Percentiles rank a stretch among this genome's conserved stretches.
phyloP scores from a whole-genome alignment of 208 protist genomes.

The Porcisia deanei region DNA sequence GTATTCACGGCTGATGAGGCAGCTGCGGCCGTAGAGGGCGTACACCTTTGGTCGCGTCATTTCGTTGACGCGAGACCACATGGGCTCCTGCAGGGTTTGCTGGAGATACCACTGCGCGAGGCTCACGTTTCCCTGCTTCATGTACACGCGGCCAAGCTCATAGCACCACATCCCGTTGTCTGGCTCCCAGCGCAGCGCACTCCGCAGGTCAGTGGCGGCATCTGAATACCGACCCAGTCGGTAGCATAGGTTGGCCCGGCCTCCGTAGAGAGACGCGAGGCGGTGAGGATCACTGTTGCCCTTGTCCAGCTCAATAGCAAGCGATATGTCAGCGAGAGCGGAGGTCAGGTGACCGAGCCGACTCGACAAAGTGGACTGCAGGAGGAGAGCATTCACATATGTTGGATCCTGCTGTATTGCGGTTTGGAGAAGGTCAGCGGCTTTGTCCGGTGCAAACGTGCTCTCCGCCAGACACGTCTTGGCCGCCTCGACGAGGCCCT shows the following conservation, averaged over 20 bases:
- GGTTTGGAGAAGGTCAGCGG: conserved; percentile 39
- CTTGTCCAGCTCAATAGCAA: conserved; percentile 79
- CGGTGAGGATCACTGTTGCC: conserved; percentile 42
- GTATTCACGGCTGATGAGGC: conserved; percentile 41
- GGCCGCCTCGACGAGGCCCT: conserved; percentile 55
- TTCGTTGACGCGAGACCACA: conserved; percentile 41
- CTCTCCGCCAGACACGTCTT: conserved; percentile 42
- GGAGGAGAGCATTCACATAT: conserved; percentile 46
- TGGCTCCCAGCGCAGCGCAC: conserved; percentile 70
- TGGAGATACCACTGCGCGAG: conserved; percentile 55
- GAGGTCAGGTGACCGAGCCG: conserved; percentile 34
- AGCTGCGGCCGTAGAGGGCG: conserved; percentile 47
- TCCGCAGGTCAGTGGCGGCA: conserved; percentile 63
- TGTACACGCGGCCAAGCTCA: conserved; percentile 68
- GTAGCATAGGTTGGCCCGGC: conserved; percentile 50
- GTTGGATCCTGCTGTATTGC: conserved; percentile 54
- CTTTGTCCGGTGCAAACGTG: conserved; percentile 37
- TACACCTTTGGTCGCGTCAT: conserved; percentile 40
- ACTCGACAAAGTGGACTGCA: conserved; percentile 45
- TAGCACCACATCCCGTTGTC: conserved; percentile 87
- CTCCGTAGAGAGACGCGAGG: conserved; percentile 62
- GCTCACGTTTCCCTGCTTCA: conserved; percentile 32
- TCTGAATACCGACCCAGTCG: conserved; percentile 54
- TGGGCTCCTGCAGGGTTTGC: conserved; percentile 48
- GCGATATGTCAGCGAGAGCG: conserved; percentile 62